Percentiles rank a stretch among this genome's conserved stretches.
These are phyloP conservation scores for Penicillium corylophilum DNA, from an alignment of 2,329 filamentous ascomycete genomes.

Conservation along the genomic window DNA sequence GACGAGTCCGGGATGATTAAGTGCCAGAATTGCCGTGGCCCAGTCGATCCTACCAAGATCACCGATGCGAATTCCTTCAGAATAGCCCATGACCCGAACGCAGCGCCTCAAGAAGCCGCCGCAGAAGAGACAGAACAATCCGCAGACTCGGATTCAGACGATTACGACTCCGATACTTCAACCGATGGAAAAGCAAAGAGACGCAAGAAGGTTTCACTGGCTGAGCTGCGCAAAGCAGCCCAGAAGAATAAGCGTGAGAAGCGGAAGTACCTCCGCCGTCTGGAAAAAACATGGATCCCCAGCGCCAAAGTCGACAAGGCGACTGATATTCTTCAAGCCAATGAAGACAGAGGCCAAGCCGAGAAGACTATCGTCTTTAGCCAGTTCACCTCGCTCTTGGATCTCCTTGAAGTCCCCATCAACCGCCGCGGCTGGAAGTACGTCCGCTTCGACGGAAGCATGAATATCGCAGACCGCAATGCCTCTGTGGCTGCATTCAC, in stretches of 20 bases:
- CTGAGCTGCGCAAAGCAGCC: slow-evolving; percentile 67
- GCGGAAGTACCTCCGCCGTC: slow-evolving; percentile 66
- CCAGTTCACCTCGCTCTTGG: slow-evolving; percentile 76
- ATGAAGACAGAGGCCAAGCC: slow-evolving; percentile 50
- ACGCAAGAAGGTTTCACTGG: slow-evolving; percentile 52
- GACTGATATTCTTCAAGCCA: slow-evolving; percentile 60
- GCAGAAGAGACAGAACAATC: slow-evolving; percentile 32
- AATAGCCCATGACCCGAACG: slow-evolving; percentile 65
- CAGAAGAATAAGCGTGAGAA: slow-evolving; percentile 64
- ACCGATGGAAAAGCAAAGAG: slow-evolving; percentile 28
- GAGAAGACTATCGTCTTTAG: slow-evolving; percentile 82
- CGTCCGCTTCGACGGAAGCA: slow-evolving; percentile 73
- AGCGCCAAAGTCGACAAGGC: slow-evolving; percentile 74
- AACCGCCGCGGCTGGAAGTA: slow-evolving; percentile 57
- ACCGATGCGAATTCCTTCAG: slow-evolving; percentile 75
- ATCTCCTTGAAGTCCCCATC: slow-evolving; percentile 73
- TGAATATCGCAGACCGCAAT: slow-evolving; percentile 66
- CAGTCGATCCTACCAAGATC: slow-evolving; percentile 65
- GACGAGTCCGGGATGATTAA: slow-evolving; percentile 55
- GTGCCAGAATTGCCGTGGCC: slow-evolving; percentile 74
- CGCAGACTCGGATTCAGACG: slow-evolving; percentile 42
- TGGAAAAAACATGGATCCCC: slow-evolving; percentile 67
- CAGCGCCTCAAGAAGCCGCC: slow-evolving; percentile 16
- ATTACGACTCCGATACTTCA: slow-evolving; percentile 26
- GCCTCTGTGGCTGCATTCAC: slow-evolving; percentile 67